Base-by-base conservation (phyloP, 176 grass and related monocot species). In the Carex kokanica region DNA sequence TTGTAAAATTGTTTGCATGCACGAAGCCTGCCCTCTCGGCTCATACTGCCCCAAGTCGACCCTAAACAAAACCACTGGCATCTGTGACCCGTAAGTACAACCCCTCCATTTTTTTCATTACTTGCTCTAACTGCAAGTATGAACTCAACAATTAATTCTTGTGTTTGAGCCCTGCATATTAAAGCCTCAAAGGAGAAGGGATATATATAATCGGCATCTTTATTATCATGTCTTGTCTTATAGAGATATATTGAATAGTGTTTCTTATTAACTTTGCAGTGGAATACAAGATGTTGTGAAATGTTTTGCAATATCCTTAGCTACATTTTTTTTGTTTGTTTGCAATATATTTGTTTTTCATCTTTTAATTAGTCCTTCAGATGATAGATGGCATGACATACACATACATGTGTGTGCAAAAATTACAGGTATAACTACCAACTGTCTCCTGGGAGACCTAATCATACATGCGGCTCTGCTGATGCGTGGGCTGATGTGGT, bases 21-120 rank as follows among this genome's bases (percentile, higher is more conserved):
- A 10, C 85, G 90, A 86, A 97, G 94, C 95, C n/a, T 98, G 95
- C 82, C 92, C 95, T 52, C 51, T 98, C 62, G 95, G 95, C 59
- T 85, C 92, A 66, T 98, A 94, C 86, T 98, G 95, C 51, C 95
- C 95, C 23, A 41, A 68, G 25, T 86, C 92, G 54, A 89, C 68
- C 32, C 68, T 98, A 60, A 98, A 98, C 86, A 88, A 87, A 69
- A 90, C 90, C 47, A 94, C 88, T 0, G 88, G 95, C 85, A 65
- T 98, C n/a, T n/a, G n/a, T n/a, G n/a, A n/a, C n/a, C n/a, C n/a
- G n/a, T n/a, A n/a, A n/a, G n/a, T n/a, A n/a, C n/a, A n/a, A n/a
- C n/a, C n/a, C n/a, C n/a, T n/a, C n/a, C n/a, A n/a, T n/a, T n/a
- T n/a, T n/a, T n/a, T n/a, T n/a, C n/a, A n/a, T n/a, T n/a, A n/a